Conservation (phyloP, 2,329 filamentous ascomycete species). For the Fusarium sp. region DNA sequence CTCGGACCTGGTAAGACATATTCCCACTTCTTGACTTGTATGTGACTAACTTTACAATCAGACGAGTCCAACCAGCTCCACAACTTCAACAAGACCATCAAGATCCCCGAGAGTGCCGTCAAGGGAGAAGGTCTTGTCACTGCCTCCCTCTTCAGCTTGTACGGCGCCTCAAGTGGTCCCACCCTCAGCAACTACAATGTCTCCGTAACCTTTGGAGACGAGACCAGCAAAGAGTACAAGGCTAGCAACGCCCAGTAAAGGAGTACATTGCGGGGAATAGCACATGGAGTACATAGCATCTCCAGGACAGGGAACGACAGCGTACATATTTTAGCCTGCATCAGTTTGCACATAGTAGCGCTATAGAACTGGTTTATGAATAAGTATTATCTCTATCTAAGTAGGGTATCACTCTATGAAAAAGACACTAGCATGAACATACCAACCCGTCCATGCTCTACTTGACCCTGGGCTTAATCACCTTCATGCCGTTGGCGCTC, state of each 20-base stretch:
- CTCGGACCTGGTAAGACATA: constrained; percentile 49
- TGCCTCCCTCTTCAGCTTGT: constrained; percentile 47
- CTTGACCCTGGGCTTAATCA: constrained; percentile 49
- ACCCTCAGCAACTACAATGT: constrained; percentile 43
- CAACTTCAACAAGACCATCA: constrained; percentile 45
- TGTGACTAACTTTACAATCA: not conserved
- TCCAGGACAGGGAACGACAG: not conserved
- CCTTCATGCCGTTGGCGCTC: constrained; percentile 67
- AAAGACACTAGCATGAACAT: constrained; percentile 13
- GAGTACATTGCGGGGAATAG: not conserved
- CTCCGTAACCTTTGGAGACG: constrained; percentile 36
- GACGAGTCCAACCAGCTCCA: constrained; percentile 39
- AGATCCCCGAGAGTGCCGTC: constrained; percentile 33
- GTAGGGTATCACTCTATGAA: constrained; percentile 45
- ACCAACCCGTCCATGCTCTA: constrained; percentile 12
- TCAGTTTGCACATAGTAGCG: not conserved
- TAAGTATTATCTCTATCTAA: constrained; percentile 27
- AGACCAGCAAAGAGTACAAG: constrained; percentile 42
- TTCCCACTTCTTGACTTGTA: not conserved
- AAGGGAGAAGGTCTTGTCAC: constrained; percentile 43
- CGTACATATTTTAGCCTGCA: not conserved
- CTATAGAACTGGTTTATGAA: not conserved
- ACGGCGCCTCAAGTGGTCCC: constrained; percentile 40
- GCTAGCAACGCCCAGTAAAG: constrained; percentile 1
- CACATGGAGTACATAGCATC: not conserved